Evolutionary conservation across 306 rosid species (phyloP), one percentile per base, ranked within the genome.

Genomic region (Bauhinia variegata): DNA sequence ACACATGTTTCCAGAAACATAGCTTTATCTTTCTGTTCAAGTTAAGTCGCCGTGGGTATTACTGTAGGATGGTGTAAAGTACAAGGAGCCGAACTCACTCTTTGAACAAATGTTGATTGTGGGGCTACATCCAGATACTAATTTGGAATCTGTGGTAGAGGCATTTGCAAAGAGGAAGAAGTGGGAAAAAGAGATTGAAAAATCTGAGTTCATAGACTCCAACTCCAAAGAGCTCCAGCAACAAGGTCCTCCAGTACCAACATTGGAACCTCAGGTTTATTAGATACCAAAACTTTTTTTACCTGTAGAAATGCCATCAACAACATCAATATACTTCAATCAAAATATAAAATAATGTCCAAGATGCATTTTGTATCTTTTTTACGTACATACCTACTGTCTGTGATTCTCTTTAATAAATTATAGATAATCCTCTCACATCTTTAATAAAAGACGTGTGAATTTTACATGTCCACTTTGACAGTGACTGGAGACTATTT

Each of bases 121-220:
- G 78, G 98, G 98, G 85, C 91, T 92, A 81, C 96, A 78, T 79
- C 93, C 96, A 14, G 95, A 89, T 75, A 39, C 96, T 63, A 87
- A 87, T 66, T 87, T 92, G 78, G 89, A 83, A 56, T 55, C 4
- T 11, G 91, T 84, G 84, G 96, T 84, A 75, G 75, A 61, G 13
- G 80, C 89, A 62, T 92, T 87, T 83, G 88, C 83, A 60, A 83
- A 62, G 73, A 89, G 85, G 77, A 93, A 88, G 83, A 82, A 78
- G 75, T 78, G 89, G 96, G 83, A 89, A 81, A 79, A 56, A 31
- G 86, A 84, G 57, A 78, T 62, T 79, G 75, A 51, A 80, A 84
- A 61, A 18, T 53, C 67, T 72, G 89, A 84, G 19, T 33, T 65
- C 60, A 15, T 57, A 41, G 89, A 92, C 68, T 64, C 32, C 66